Percentiles rank a stretch among this genome's conserved stretches.
Evolutionary conservation across 108 stramenopile species (phyloP).

Genomic region (Ochromonas danica): DNA sequence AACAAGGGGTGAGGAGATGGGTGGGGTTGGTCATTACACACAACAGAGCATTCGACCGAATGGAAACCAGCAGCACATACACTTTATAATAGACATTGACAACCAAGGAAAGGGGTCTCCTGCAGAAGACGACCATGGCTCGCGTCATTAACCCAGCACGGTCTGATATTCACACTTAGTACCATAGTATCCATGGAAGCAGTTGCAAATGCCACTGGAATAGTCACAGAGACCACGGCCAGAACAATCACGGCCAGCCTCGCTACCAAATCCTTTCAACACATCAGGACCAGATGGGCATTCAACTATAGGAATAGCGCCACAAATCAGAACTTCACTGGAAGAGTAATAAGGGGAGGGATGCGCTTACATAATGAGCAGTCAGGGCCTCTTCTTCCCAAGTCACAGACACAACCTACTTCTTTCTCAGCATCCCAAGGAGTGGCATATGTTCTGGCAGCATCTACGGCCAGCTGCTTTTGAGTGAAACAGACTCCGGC

Average conservation of each 20-base stretch:
- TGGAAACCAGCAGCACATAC: too few relatives aligned
- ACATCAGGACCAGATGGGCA: constrained; percentile 71
- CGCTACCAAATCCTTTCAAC: constrained; percentile 61
- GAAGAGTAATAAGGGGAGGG: not conserved
- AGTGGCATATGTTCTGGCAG: constrained; percentile 35
- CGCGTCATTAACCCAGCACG: constrained; percentile 47
- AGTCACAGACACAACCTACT: constrained; percentile 77
- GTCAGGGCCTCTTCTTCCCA: constrained; percentile 76
- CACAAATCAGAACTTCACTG: not conserved
- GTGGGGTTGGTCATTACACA: too few relatives aligned
- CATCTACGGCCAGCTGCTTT: constrained; percentile 62
- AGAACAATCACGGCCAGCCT: constrained; percentile 73
- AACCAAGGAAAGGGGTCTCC: too few relatives aligned
- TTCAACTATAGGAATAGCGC: constrained; percentile 50
- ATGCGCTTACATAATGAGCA: constrained; percentile 53
- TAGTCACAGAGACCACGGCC: constrained; percentile 76
- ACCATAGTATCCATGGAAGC: constrained; percentile 74
- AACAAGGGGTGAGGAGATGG: too few relatives aligned
- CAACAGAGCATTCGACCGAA: too few relatives aligned
- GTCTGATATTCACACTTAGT: constrained; percentile 74
- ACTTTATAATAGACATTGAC: too few relatives aligned
- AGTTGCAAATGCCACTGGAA: constrained; percentile 62
- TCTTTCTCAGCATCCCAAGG: constrained; percentile 76
- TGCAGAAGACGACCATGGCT: too few relatives aligned
- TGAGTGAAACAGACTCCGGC: constrained; percentile 62